Conservation (phyloP, 2,329 filamentous ascomycete genomes). For the Trichophyton equinum region DNA sequence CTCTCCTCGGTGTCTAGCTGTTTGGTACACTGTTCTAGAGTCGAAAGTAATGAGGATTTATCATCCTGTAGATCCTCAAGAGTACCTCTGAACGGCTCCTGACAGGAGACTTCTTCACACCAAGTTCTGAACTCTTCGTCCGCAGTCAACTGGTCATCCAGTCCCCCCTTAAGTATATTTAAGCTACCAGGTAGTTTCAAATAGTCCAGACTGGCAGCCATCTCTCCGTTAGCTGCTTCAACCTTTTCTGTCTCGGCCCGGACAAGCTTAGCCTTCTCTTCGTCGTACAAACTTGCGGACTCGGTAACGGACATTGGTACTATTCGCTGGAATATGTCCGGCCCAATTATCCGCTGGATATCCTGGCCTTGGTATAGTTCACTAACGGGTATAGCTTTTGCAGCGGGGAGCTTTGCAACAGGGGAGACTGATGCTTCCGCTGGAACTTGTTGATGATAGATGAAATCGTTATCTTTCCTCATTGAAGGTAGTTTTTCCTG, state of each 20-base stretch:
- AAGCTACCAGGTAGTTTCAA: constrained; percentile 78
- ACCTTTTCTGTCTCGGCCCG: constrained; percentile 88
- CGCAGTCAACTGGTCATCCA: constrained; percentile 50
- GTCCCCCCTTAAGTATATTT: constrained; percentile 67
- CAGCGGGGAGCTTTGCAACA: constrained; percentile 82
- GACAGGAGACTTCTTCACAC: constrained; percentile 84
- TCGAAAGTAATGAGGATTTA: constrained; percentile 59
- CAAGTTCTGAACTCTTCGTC: constrained; percentile 87
- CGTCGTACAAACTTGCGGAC: constrained; percentile 90
- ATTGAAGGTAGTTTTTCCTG: constrained; percentile 68
- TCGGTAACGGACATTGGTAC: constrained; percentile 93
- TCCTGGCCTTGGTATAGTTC: constrained; percentile 96
- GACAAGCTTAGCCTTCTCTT: constrained; percentile 93
- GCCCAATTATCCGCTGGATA: constrained; percentile 90
- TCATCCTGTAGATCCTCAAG: constrained; percentile 69
- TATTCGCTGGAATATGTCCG: constrained; percentile 93
- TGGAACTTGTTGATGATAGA: constrained; percentile 88
- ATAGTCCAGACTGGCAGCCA: constrained; percentile 91
- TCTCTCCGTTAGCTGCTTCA: constrained; percentile 84
- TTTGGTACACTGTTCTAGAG: constrained; percentile 69
- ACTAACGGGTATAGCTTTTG: constrained; percentile 92
- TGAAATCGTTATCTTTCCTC: constrained; percentile 91
- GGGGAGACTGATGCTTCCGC: constrained; percentile 67
- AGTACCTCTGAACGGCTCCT: constrained; percentile 63
- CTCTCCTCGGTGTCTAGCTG: constrained; percentile 94